phyloP scores from a whole-genome alignment of 1,284 basidiomycete genomes.

The Ustilago xerochloae region DNA sequence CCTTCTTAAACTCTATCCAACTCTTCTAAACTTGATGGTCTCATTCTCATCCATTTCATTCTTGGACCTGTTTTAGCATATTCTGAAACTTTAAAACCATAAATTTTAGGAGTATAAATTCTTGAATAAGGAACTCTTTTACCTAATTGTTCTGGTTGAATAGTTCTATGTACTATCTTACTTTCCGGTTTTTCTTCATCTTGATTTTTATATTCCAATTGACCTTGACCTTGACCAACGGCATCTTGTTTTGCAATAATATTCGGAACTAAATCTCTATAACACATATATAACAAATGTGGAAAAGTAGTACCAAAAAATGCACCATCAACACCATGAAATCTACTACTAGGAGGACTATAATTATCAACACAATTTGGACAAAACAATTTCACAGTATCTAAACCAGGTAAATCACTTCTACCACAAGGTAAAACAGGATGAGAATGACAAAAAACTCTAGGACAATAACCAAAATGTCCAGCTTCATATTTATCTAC shows the following conservation, averaged over 20 bases:
- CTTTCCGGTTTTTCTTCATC: not conserved
- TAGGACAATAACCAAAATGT: constrained; percentile 92
- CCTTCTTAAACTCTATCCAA: constrained; percentile 73
- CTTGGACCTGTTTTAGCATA: constrained; percentile 85
- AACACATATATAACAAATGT: constrained; percentile 96
- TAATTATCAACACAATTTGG: constrained; percentile 99
- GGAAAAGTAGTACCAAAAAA: constrained; percentile 99
- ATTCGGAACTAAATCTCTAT: constrained; percentile 72
- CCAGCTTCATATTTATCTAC: constrained; percentile 96
- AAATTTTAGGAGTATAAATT: constrained; percentile 92
- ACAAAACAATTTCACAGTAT: constrained; percentile 98
- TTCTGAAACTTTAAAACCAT: constrained; percentile 77
- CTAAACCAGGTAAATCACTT: constrained; percentile 94
- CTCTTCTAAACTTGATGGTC: constrained; percentile 82
- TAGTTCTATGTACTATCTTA: constrained; percentile 16
- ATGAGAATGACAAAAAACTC: constrained; percentile 89
- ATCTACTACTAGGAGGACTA: constrained; percentile 91
- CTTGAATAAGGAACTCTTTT: constrained; percentile 64
- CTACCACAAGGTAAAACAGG: constrained; percentile 95
- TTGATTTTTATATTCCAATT: too few relatives aligned
- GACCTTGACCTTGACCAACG: too few relatives aligned
- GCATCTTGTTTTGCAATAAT: constrained; percentile 52
- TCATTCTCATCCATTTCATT: constrained; percentile 92
- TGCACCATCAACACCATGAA: constrained; percentile 97
- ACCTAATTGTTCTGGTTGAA: constrained; percentile 55